Base-by-base conservation (phyloP, 2,329 filamentous ascomycete species). In the Biscogniauxia sp. region DNA sequence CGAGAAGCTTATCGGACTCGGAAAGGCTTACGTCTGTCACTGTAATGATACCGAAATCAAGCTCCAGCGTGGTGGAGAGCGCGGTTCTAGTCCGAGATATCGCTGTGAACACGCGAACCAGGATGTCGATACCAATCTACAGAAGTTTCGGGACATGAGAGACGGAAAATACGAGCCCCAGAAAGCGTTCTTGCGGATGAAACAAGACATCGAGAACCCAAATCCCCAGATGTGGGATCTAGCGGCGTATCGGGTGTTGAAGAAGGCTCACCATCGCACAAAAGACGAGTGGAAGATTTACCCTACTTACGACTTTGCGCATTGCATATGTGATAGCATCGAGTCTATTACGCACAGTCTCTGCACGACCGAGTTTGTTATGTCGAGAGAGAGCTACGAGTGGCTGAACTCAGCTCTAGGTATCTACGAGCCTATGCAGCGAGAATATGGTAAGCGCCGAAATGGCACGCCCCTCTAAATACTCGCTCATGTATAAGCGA, bases 211-310 rank as follows among this genome's bases (percentile, higher is more conserved):
- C 64, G 85, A 86, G 55, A 88, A 89, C 69, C 88, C 89, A 28
- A 97, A 97, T 74, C 93, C 93, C 6, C 92, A 96, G 76, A 70
- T 70, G 91, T 97, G 94, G 94, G 94, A 98, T 80, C 78, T 97
- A 57, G 91, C 91, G 1, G 94, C 94, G 17, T 98, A 97, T 76
- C 87, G 94, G 62, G 88, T 98, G 58, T 83, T 92, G 51, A 78
- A 85, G 60, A 82, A 81, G 62, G 83, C 87, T 51, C 92, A 96
- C 73, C 87, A 92, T 75, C 85, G 91, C 41, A 96, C 93, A 0
- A 92, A 91, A 28, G 80, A 85, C 65, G 87, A 89, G 72, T 98
- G 93, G 93, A 89, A 88, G 75, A 96, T 97, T 64, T 97, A 97
- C 74, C 95, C 95, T 0, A 96, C 94, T 0, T 97, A 97, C 72